Evolutionary conservation across 768 basidiomycete species (phyloP).

Genomic region (Rhizopogon vinicolor): DNA sequence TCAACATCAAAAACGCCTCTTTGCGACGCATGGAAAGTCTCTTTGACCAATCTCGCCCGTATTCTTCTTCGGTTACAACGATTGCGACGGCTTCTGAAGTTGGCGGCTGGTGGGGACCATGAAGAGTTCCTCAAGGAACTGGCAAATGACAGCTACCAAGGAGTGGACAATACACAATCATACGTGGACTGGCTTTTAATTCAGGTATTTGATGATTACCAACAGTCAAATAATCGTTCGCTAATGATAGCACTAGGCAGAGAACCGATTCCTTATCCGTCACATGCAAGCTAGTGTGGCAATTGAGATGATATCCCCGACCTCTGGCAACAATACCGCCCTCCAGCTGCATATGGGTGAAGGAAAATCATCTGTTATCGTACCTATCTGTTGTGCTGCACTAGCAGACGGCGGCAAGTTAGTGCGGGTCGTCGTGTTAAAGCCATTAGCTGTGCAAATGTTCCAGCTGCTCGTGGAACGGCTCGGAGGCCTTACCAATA

Average conservation of each 20-base stretch:
- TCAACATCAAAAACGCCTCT: conserved; percentile 11
- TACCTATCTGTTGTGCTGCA: conserved; percentile 21
- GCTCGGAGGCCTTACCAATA: conserved; percentile 26
- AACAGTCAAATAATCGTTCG: background rate
- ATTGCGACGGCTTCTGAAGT: conserved; percentile 26
- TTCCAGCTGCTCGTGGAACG: conserved; percentile 27
- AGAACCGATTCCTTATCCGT: conserved; percentile 22
- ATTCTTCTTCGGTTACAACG: conserved; percentile 29
- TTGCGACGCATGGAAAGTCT: conserved; percentile 21
- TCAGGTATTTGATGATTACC: conserved; percentile 6
- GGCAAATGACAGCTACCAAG: conserved; percentile 13
- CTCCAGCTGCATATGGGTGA: conserved; percentile 55
- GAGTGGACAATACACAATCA: conserved; percentile 8
- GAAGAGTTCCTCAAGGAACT: conserved; percentile 14
- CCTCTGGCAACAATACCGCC: conserved; percentile 26
- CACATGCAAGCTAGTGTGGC: conserved; percentile 24
- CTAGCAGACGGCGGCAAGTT: conserved; percentile 23
- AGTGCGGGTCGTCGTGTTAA: conserved; percentile 29
- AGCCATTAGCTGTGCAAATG: conserved; percentile 27
- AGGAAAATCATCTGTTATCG: conserved; percentile 42
- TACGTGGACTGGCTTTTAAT: conserved; percentile 18
- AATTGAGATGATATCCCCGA: conserved; percentile 27
- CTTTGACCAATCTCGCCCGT: conserved; percentile 23
- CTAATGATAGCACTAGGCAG: conserved; percentile 14
- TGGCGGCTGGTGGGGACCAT: conserved; percentile 4